Base-by-base conservation (phyloP, 306 rosid species). In the Prunus mume region DNA sequence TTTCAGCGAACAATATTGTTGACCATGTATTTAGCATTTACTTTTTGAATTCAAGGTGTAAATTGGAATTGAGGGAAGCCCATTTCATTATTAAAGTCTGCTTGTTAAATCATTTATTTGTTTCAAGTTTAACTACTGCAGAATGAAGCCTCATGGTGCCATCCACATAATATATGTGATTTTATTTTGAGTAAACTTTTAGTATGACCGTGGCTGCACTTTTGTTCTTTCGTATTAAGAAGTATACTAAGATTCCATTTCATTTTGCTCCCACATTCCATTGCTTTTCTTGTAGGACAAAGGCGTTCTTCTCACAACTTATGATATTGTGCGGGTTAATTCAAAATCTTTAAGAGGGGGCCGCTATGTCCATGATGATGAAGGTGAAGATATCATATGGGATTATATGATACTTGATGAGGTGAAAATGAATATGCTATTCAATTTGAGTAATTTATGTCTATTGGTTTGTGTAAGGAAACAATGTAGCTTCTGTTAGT, bases 351-450 rank as follows among this genome's bases (percentile, higher is more conserved):
- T 94, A 71, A 81, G 41, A 60, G 96, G 93, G n/a, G 45, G 46
- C 68, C 32, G 32, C 63, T 71, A 52, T 72, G 78, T 50, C 17
- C 84, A 79, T 38, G 92, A 88, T 10, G 97, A 88, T 27, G 95
- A 86, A 50, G 79, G 58, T 41, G 97, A 90, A 58, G 97, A 90
- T 65, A 68, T 77, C 55, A 83, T 80, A 19, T 95, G 98, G 98
- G 98, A 95, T 85, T 92, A 95, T 81, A 89, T 95, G 98, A 90
- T 95, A 71, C 97, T 95, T 46, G 98, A 95, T 85, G 98, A 92
- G 92, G 98, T 95, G 69, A 70, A 72, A 27, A 46, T 63, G 19
- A 15, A 10, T 64, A 58, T 78, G 65, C 51, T 41, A 43, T 38
- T 49, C 50, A 43, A 49, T 3, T 57, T 74, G 32, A 46, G 27